Conservation (phyloP, 2,329 filamentous ascomycete genomes). For the Sordariomycetes sp. region DNA sequence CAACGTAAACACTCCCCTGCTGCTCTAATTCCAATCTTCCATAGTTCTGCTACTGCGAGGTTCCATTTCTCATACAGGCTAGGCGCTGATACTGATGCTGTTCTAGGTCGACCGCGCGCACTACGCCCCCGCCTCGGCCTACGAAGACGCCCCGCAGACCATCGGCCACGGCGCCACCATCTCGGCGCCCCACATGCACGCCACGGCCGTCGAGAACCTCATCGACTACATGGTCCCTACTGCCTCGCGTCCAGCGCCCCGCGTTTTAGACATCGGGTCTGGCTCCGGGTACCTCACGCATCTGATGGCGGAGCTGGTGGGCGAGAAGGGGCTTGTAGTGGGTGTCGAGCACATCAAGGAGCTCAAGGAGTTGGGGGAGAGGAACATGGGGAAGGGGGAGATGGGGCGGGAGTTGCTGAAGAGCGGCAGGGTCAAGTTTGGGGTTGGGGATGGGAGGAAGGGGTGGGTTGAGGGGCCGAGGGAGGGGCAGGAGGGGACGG, state of each 20-base stretch:
- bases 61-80: background rate
- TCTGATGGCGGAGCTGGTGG: slow-evolving; percentile 68
- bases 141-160: slow-evolving; percentile 43
- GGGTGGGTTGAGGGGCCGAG: slow-evolving; percentile 39
- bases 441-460: slow-evolving; percentile 60
- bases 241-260: slow-evolving; percentile 18
- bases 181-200: slow-evolving; percentile 49
- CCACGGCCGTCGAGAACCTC: slow-evolving; percentile 35
- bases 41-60: background rate
- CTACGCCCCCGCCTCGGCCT: slow-evolving; percentile 60
- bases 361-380: slow-evolving; percentile 46
- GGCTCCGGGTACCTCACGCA: slow-evolving; percentile 80
- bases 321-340: slow-evolving; percentile 38
- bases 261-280: slow-evolving; percentile 62
- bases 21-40: background rate
- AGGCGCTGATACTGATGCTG: background rate
- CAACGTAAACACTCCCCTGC: slow-evolving; percentile 30
- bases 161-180: slow-evolving; percentile 45
- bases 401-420: slow-evolving; percentile 47
- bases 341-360: slow-evolving; percentile 62
- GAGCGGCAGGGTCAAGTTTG: slow-evolving; percentile 53
- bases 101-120: slow-evolving; percentile 72
- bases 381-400: slow-evolving; percentile 52
- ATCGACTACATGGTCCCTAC: slow-evolving; percentile 28
- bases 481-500: slow-evolving; percentile 30